A percentile compares a stretch with the other conserved stretches of the same genome.
phyloP scores from a whole-genome alignment of 2,329 filamentous ascomycete genomes.

The Beauveria sp. region DNA sequence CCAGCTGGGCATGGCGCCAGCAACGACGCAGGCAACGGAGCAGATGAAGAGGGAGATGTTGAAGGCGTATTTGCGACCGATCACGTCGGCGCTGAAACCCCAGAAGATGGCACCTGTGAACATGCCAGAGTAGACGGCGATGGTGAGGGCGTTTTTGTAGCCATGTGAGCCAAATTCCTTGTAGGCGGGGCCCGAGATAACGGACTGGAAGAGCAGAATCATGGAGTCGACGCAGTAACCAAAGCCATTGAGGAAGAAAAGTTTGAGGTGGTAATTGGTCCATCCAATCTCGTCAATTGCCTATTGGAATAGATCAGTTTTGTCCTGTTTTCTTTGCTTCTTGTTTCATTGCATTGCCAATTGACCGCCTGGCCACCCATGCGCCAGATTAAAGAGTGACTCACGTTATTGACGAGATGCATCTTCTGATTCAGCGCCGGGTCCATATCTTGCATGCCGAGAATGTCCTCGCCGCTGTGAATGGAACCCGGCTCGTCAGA shows the following conservation, averaged over 20 bases:
- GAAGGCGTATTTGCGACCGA: conserved; percentile 61
- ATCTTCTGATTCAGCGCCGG: conserved; percentile 59
- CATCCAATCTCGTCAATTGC: conserved; percentile 53
- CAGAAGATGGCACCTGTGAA: conserved; percentile 56
- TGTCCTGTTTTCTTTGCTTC: neutral
- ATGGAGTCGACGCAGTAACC: conserved; percentile 44
- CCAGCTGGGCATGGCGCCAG: conserved; percentile 62
- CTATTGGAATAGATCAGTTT: conserved; percentile 16
- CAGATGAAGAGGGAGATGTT: conserved; percentile 59
- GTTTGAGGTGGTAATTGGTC: conserved; percentile 50
- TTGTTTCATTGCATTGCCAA: neutral
- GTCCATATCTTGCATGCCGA: conserved; percentile 50
- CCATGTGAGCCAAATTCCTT: conserved; percentile 49
- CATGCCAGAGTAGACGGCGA: conserved; percentile 53
- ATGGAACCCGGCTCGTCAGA: conserved; percentile 13
- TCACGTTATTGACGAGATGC: conserved; percentile 60
- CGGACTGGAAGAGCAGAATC: conserved; percentile 48
- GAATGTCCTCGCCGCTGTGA: conserved; percentile 37
- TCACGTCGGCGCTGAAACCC: conserved; percentile 59
- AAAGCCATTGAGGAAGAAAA: conserved; percentile 56
- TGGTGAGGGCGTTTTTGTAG: conserved; percentile 50
- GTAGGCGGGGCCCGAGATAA: conserved; percentile 51
- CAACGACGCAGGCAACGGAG: conserved; percentile 49
- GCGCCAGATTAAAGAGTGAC: conserved; percentile 15
- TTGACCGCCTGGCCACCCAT: neutral